Base-by-base conservation (phyloP, 176 grass and related monocot species). In the Dactylis glomerata region DNA sequence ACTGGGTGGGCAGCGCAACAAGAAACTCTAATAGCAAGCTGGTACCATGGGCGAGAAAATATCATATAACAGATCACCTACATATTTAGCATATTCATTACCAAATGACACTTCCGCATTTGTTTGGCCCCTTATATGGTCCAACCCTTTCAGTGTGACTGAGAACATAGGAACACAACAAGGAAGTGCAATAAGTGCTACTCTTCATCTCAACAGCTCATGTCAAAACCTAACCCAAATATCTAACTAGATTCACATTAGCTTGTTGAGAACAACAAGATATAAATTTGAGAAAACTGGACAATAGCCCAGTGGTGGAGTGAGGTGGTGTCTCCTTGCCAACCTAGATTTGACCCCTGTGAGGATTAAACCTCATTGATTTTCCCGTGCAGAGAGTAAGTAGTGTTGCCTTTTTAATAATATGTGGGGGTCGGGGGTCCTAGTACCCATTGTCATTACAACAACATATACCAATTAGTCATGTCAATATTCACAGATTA, bases 231-330 rank as follows among this genome's bases (percentile, higher is more conserved):
- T 59, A 59, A 24, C 14, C 56, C 56, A 86, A 68, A 20, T 16
- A 74, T 80, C 65, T 66, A 52, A 34, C 24, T 31, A 71, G 31
- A 38, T 50, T 45, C 30, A 28, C 52, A 87, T 78, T 62, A 83
- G 73, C 73, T 62, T 51, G 49, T 49, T 83, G 32, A 2, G n/a
- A 58, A 78, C 6, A 46, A 55, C 10, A 14, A 40, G 19, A 65
- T 83, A 58, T 76, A 50, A 70, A 81, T 68, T 44, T 44, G 68
- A 71, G 66, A 71, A 59, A 44, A 71, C 33, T 68, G 19, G 17
- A 22, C 20, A 36, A 68, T 68, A 22, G 33, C 65, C 3, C 4
- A 38, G 65, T 70, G 37, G 68, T 26, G 68, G 37, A 24, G 68
- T 17, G 69, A 46, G 23, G 36, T 69, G 36, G 36, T 41, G 22